Evolutionary conservation across 148 eudicot genomes (phyloP).

Genomic region (Persicaria tinctoria): DNA sequence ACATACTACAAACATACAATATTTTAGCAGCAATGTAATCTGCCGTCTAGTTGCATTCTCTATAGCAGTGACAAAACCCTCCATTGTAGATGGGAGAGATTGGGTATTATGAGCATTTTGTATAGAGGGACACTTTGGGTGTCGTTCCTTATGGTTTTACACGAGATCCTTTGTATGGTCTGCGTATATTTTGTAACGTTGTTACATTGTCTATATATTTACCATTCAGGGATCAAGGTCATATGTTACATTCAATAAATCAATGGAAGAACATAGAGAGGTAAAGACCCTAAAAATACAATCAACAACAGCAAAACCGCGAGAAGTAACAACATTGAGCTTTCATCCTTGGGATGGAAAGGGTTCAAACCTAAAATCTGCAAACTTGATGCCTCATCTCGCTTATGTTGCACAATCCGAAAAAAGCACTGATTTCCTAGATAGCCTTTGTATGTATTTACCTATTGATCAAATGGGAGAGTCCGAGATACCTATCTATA

Average conservation of each 20-base stretch:
- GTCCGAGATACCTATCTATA: background rate
- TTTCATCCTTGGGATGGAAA: background rate
- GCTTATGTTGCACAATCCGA: background rate
- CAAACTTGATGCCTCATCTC: background rate
- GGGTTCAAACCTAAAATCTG: background rate
- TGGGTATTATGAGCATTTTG: no score
- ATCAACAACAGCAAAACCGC: background rate
- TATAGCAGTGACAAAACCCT: no score
- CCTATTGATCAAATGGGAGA: background rate
- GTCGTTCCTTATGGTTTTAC: no score
- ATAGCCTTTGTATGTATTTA: background rate
- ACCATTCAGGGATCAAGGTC: background rate
- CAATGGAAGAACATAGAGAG: background rate
- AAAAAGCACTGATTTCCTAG: background rate
- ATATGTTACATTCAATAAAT: background rate
- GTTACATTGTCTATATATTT: no score
- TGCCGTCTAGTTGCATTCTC: no score
- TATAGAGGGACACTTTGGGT: no score
- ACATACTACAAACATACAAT: no score
- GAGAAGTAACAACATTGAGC: background rate
- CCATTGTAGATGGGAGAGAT: no score
- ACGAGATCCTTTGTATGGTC: no score
- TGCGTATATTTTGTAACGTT: no score
- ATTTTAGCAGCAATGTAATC: no score
- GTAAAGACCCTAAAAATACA: background rate